Evolutionary conservation across 345 rosid genomes (phyloP), one percentile per base, ranked within the genome.

Genomic region (Eucalyptus cloeziana): DNA sequence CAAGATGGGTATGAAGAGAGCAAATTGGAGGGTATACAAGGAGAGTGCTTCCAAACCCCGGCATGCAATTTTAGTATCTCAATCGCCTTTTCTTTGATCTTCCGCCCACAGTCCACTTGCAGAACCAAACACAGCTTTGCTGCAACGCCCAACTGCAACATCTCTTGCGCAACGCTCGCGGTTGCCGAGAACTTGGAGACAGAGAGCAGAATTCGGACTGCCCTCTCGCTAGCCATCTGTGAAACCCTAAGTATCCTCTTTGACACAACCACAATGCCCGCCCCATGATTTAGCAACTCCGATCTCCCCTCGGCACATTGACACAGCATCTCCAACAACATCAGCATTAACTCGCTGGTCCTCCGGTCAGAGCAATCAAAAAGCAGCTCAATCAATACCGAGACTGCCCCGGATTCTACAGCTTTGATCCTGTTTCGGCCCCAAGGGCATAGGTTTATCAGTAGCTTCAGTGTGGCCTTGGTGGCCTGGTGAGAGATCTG

Each of bases 351-450:
- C 88, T 96, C 98, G 43, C 91, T 89, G 44, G 49, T 64, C 86
- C 95, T 91, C 87, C 89, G 92, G 40, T 93, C 93, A 0, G 87
- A 54, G 45, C 81, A 40, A 31, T 95, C 93, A 6, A 96, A 90
- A 30, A 96, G 95, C 43, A 94, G 91, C 88, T 94, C 94, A 13
- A 93, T 51, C 67, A 96, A 62, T 10, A 90, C 90, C 1, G 86
- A 40, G 24, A 94, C 90, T 6, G 90, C 94, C 2, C 94, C 92
- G 2, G 91, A 94, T 14, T 91, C 94, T 1, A 92, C 92, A 3
- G 94, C 96, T 87, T 94, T 96, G 92, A 93, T 89, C 90, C 95
- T 80, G 93, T 94, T 96, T 79, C 95, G 89, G 14, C 96, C 96
- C 98, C 95, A 94, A 3, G 96, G 94, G 87, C 93, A 92, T 19